Percentiles rank a stretch among this genome's conserved stretches.
phyloP scores from a whole-genome alignment of 2,329 filamentous ascomycete genomes.

The Allantophomopsis cytisporea region DNA sequence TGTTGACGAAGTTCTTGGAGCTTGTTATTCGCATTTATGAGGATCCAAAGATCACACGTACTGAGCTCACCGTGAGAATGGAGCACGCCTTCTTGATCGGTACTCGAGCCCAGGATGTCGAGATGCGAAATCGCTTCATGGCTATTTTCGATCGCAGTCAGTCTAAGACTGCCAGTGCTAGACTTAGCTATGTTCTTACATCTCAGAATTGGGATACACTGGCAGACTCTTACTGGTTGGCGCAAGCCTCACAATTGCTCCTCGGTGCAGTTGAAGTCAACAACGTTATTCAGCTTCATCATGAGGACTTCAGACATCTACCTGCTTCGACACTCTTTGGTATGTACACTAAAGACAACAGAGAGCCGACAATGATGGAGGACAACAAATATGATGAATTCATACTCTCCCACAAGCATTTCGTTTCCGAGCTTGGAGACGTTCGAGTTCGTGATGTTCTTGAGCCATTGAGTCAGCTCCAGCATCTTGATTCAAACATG shows the following conservation, averaged over 20 bases:
- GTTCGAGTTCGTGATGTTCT: slow-evolving; percentile 80
- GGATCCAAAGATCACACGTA: slow-evolving; percentile 87
- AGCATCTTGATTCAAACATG: slow-evolving; percentile 73
- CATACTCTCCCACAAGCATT: slow-evolving; percentile 67
- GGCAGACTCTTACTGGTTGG: slow-evolving; percentile 90
- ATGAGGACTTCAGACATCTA: slow-evolving; percentile 72
- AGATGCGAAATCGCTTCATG: slow-evolving; percentile 96
- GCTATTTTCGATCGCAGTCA: slow-evolving; percentile 89
- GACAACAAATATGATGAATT: slow-evolving; percentile 76
- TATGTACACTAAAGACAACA: slow-evolving; percentile 56
- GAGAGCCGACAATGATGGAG: slow-evolving; percentile 53
- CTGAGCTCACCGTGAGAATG: slow-evolving; percentile 90
- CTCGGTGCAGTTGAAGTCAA: slow-evolving; percentile 85
- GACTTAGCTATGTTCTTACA: slow-evolving; percentile 77
- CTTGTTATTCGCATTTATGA: slow-evolving; percentile 97
- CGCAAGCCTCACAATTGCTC: slow-evolving; percentile 86
- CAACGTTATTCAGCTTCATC: slow-evolving; percentile 61
- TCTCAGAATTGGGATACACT: slow-evolving; percentile 97
- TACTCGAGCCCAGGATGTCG: slow-evolving; percentile 80
- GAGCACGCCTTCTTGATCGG: slow-evolving; percentile 98
- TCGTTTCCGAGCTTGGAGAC: slow-evolving; percentile 70
- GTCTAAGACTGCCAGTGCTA: slow-evolving; percentile 80
- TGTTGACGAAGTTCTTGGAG: slow-evolving; percentile 87
- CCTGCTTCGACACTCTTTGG: slow-evolving; percentile 62
- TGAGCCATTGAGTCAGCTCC: slow-evolving; percentile 80